Conservation (phyloP, 225 moss, liverwort and hornwort species). For the Straminergon stramineum region DNA sequence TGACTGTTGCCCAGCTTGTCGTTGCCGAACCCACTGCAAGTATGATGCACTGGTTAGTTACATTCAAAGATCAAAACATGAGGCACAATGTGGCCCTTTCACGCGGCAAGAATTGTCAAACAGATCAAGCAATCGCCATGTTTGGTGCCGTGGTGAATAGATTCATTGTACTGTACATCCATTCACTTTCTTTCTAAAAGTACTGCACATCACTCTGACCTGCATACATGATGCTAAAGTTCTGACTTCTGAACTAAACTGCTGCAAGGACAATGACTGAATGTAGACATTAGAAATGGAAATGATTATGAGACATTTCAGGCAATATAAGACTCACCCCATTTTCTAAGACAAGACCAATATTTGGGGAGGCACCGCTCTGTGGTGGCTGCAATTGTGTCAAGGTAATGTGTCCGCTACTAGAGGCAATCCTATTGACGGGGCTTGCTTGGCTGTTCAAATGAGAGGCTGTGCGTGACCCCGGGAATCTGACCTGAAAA, state of each 20-base stretch:
- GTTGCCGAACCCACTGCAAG: slow-evolving; percentile 27
- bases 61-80: neutral
- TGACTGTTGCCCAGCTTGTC: slow-evolving; percentile 24
- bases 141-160: neutral
- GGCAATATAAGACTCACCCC: slow-evolving; percentile 11
- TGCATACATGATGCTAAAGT: neutral
- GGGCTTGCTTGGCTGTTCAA: slow-evolving; percentile 9
- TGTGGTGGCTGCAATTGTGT: slow-evolving; percentile 23
- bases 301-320: neutral
- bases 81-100: neutral
- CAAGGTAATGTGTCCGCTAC: slow-evolving; percentile 2
- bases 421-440: slow-evolving; percentile 16
- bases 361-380: neutral
- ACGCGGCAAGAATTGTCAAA: neutral
- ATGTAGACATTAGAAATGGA: neutral
- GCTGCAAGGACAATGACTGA: neutral
- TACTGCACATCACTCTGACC: neutral
- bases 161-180: neutral
- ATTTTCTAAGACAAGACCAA: neutral
- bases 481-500: slow-evolving; percentile 8
- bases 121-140: neutral
- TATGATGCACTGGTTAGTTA: neutral
- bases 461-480: slow-evolving; percentile 13
- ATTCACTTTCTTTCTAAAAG: neutral
- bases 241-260: neutral